These are phyloP conservation scores for Geotrichum macrosporum DNA, from an alignment of 1,139 yeast species.

Conservation along the genomic window DNA sequence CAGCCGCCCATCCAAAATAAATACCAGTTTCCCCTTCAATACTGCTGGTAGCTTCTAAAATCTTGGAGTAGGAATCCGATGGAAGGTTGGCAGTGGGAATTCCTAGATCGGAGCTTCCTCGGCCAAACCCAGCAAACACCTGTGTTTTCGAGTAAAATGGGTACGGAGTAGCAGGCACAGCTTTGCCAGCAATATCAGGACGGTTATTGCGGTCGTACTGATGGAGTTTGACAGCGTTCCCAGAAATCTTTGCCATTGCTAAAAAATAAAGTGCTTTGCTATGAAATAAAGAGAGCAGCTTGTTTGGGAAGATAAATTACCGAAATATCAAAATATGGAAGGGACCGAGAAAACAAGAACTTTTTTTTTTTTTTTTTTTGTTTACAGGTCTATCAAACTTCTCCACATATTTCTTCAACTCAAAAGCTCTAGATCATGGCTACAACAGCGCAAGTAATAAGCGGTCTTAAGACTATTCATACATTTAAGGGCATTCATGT, in stretches of 20 bases:
- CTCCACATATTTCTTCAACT: too few relatives aligned
- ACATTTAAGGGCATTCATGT: conserved; percentile 23
- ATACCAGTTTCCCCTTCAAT: conserved; percentile 61
- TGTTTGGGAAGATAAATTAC: neutral
- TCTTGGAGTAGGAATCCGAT: conserved; percentile 49
- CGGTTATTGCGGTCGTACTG: conserved; percentile 21
- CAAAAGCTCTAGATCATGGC: too few relatives aligned
- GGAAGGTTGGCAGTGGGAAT: conserved; percentile 94
- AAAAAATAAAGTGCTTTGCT: too few relatives aligned
- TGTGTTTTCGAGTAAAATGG: conserved; percentile 56
- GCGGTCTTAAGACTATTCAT: conserved; percentile 23
- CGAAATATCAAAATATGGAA: neutral
- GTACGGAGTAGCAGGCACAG: conserved; percentile 52
- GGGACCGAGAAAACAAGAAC: neutral
- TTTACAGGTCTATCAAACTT: neutral
- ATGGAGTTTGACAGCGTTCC: neutral
- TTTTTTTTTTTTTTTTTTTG: neutral
- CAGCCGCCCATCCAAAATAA: conserved; percentile 77
- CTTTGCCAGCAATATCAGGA: conserved; percentile 44
- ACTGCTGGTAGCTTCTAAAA: conserved; percentile 38
- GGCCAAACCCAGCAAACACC: conserved; percentile 84
- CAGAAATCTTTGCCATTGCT: too few relatives aligned
- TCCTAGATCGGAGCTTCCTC: conserved; percentile 91
- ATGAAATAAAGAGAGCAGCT: too few relatives aligned
- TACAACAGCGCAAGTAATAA: conserved; percentile 19